Percentiles rank a stretch among this genome's conserved stretches.
Evolutionary conservation across 2,329 filamentous ascomycete species (phyloP).

Genomic region (Alternaria tenuissima): DNA sequence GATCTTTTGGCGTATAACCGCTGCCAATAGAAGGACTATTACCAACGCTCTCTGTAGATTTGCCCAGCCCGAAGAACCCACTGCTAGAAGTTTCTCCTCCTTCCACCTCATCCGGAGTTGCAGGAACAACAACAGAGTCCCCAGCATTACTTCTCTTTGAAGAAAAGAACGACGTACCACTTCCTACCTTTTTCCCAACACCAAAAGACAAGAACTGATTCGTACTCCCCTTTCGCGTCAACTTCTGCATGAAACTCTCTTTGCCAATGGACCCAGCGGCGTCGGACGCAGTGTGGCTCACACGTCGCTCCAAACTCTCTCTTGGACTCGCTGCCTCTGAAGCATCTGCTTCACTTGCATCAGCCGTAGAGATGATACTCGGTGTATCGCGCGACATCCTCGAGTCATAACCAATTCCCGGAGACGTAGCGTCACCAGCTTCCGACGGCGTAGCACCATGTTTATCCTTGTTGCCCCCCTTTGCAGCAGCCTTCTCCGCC

Average conservation of each 20-base stretch:
- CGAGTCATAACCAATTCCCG: conserved; percentile 20
- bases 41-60: conserved; percentile 38
- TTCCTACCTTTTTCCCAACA: not conserved
- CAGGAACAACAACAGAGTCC: conserved; percentile 39
- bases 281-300: conserved; percentile 50
- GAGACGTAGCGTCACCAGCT: conserved; percentile 26
- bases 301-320: conserved; percentile 51
- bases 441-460: conserved; percentile 33
- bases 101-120: conserved; percentile 51
- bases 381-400: conserved; percentile 55
- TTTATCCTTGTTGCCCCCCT: conserved; percentile 43
- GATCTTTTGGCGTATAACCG: conserved; percentile 46
- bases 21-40: conserved; percentile 41
- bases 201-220: conserved; percentile 56
- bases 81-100: conserved; percentile 36
- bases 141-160: conserved; percentile 22
- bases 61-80: conserved; percentile 34
- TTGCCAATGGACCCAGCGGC: conserved; percentile 49
- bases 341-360: conserved; percentile 16
- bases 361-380: conserved; percentile 54
- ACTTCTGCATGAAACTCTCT: conserved; percentile 60
- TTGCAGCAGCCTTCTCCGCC: conserved; percentile 38
- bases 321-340: conserved; percentile 44
- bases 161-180: conserved; percentile 10
- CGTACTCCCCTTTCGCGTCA: conserved; percentile 57